These are phyloP conservation scores for Ophiocordyceps camponoti-saundersi DNA, from an alignment of 2,329 filamentous ascomycete species.

Conservation along the genomic window DNA sequence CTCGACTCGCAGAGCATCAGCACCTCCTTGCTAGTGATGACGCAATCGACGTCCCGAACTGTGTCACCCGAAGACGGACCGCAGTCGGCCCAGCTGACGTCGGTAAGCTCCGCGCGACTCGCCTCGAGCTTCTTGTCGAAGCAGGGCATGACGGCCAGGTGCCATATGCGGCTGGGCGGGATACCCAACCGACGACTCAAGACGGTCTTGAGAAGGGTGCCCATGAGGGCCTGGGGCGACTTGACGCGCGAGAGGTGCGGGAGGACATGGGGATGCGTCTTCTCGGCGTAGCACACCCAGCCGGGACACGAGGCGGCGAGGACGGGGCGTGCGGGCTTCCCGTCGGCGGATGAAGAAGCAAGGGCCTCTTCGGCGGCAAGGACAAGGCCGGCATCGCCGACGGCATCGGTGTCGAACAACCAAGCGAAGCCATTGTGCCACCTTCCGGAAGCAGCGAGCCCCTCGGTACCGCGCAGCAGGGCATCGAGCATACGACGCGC, in stretches of 20 bases:
- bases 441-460: slow-evolving; percentile 52
- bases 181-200: slow-evolving; percentile 58
- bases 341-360: slow-evolving; percentile 7
- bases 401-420: slow-evolving; percentile 77
- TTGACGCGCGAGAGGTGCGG: slow-evolving; percentile 84
- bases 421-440: slow-evolving; percentile 68
- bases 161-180: slow-evolving; percentile 71
- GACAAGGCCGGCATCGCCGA: slow-evolving; percentile 70
- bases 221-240: slow-evolving; percentile 82
- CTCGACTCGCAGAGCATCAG: slow-evolving; percentile 76
- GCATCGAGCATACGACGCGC: slow-evolving; percentile 73
- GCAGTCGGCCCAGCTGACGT: slow-evolving; percentile 49
- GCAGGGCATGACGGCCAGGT: slow-evolving; percentile 92
- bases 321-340: slow-evolving; percentile 33
- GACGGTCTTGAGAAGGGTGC: slow-evolving; percentile 77
- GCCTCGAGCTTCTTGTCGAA: slow-evolving; percentile 99
- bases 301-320: slow-evolving; percentile 86
- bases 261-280: slow-evolving; percentile 86
- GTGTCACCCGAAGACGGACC: slow-evolving; percentile 28
- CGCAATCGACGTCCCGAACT: slow-evolving; percentile 85
- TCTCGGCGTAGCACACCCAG: slow-evolving; percentile 98
- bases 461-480: slow-evolving; percentile 50
- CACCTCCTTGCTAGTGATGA: slow-evolving; percentile 91
- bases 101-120: slow-evolving; percentile 80
- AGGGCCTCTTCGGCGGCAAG: slow-evolving; percentile 59